Evolutionary conservation across 176 grass and related monocot genomes (phyloP), one percentile per base, ranked within the genome.

Genomic region (Avena insularis): DNA sequence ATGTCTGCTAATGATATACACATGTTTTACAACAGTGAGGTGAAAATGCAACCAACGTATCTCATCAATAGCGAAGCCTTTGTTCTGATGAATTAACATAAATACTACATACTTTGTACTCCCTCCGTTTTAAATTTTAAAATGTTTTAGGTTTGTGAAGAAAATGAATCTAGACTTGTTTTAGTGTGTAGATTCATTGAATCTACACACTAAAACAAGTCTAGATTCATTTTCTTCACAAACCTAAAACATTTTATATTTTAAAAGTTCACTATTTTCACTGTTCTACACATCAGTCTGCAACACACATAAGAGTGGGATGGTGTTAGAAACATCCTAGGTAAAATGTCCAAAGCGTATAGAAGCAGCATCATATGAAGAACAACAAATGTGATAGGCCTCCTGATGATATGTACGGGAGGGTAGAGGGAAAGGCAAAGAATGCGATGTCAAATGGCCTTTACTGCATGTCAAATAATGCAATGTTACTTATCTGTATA

Each of bases 361-460:
- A 79, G 63, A 76, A 82, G 25, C 21, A 73, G 57, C 43, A 65
- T 98, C 91, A 80, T 84, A 89, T 38, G 83, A 83, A 74, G 90
- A 92, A 71, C 93, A 98, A 53, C 91, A 93, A 85, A 95, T 94
- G 78, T 98, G 96, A 89, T 93, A 93, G 59, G 96, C 92, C 53
- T 85, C 83, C 74, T 77, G 60, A 35, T 35, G 33, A 35, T 35
- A 35, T 35, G 33, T 35, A 35, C 33, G 33, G 33, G 33, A 35
- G 33, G 33, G 33, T 35, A 35, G 33, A 35, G 33, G 33, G 33
- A 35, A 35, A 35, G 33, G 33, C 33, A 35, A 35, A 35, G 33
- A 35, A 35, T 35, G 33, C 33, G 3, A 35, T 35, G 33, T 35
- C 33, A 35, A 35, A 35, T 35, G 33, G 33, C 33, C 33, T 35